A percentile compares a stretch with the other conserved stretches of the same genome.
Evolutionary conservation across 805 yeast genomes (phyloP).

Genomic region (Yamadazyma olivae): DNA sequence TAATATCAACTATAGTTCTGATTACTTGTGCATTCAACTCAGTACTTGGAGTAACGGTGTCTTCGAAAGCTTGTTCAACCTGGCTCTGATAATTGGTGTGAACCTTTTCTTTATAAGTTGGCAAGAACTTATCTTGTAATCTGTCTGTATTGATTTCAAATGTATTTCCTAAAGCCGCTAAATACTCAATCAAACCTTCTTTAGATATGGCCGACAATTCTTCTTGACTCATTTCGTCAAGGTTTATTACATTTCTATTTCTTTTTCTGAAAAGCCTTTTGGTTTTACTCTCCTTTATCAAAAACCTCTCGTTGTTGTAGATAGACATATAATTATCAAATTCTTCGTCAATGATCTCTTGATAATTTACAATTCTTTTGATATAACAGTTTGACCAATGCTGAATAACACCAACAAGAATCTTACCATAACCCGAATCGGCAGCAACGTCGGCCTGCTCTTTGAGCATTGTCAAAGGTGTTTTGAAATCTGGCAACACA

Average conservation of each 20-base stretch:
- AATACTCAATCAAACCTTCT: slow-evolving; percentile 78
- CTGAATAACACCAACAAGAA: slow-evolving; percentile 73
- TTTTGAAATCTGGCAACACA: slow-evolving; percentile 74
- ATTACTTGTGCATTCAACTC: slow-evolving; percentile 80
- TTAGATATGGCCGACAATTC: slow-evolving; percentile 34
- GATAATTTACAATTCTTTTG: slow-evolving; percentile 64
- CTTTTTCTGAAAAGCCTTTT: slow-evolving; percentile 29
- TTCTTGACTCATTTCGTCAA: slow-evolving; percentile 40
- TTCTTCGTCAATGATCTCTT: slow-evolving; percentile 46
- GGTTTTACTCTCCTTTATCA: slow-evolving; percentile 43
- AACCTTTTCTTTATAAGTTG: slow-evolving; percentile 59
- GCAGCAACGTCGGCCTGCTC: slow-evolving; percentile 89
- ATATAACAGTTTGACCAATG: slow-evolving; percentile 63
- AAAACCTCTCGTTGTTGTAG: slow-evolving; percentile 36
- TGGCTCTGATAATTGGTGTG: slow-evolving; percentile 37
- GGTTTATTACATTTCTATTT: slow-evolving; percentile 19
- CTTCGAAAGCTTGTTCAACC: slow-evolving; percentile 35
- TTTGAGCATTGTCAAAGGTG: slow-evolving; percentile 77
- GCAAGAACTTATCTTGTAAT: slow-evolving; percentile 62
- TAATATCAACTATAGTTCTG: slow-evolving; percentile 61
- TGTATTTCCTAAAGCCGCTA: slow-evolving; percentile 81
- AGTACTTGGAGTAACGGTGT: slow-evolving; percentile 57
- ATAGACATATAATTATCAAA: slow-evolving; percentile 38
- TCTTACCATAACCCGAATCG: slow-evolving; percentile 76
- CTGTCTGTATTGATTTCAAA: slow-evolving; percentile 73